Evolutionary conservation across 345 rosid species (phyloP), one percentile per base, ranked within the genome.

Genomic region (Raphanus sativus): DNA sequence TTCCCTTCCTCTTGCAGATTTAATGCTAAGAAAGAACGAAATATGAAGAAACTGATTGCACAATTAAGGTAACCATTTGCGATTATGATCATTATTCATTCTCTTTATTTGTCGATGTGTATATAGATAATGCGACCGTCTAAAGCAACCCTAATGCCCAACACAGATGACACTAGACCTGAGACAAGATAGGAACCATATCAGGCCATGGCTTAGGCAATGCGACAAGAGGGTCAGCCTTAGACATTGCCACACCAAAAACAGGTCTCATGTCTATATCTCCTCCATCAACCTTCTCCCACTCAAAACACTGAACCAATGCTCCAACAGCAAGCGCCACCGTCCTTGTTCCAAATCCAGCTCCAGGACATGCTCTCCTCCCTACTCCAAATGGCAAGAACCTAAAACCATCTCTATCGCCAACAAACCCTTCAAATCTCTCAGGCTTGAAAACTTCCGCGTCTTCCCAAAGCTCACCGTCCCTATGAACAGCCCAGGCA

Each of bases 341-440:
- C 24, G 77, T 42, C 40, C 86, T 80, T 69, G 79, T 58, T n/a
- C 71, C 94, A 85, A 87, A 69, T 21, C 58, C 81, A 70, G 89
- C 85, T 17, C 89, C 94, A 2, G 90, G 94, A 52, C 94, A 87
- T 17, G 85, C 86, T 29, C 94, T 82, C 86, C 90, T 85, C 65
- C 94, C 94, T 13, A 75, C 75, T 55, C 94, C 94, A 76, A 89
- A 89, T 2, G 94, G 91, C 61, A 88, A 73, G 33, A 45, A 84
- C 77, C 76, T 83, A 61, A 56, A 73, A 1, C 80, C 83, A 70
- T 79, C 85, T 74, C 75, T 72, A 26, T 79, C 86, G 0, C 78
- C 79, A 0, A n/a, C 25, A 69, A 40, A 36, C n/a, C 73, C 82
- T 38, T 82, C 84, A 33, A 89, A 89, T 42, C 91, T 85, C 77